Conservation (phyloP, 768 basidiomycete genomes). For the Coprinellus micaceus region DNA sequence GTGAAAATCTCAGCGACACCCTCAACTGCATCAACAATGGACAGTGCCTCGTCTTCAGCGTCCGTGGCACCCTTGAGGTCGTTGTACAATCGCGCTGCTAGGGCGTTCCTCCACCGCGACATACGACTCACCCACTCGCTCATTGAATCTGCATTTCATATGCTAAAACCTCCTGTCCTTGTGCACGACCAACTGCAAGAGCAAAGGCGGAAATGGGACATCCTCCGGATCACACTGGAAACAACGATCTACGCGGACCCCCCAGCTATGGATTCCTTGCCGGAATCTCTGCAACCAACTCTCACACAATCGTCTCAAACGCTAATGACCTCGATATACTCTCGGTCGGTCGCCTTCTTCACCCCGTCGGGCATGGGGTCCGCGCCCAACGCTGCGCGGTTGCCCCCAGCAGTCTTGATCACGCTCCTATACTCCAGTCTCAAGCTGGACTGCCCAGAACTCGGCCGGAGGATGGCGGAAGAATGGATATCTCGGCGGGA, state of each 20-base stretch:
- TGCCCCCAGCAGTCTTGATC: slow-evolving; percentile 67
- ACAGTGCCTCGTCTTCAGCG: slow-evolving; percentile 3
- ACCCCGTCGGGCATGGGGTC: slow-evolving; percentile 45
- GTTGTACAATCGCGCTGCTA: slow-evolving; percentile 72
- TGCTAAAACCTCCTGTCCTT: slow-evolving; percentile 43
- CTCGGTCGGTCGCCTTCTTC: slow-evolving; percentile 57
- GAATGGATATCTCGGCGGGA: slow-evolving; percentile 71
- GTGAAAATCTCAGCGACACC: slow-evolving; percentile 2
- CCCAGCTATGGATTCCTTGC: slow-evolving; percentile 41
- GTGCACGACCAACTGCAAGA: slow-evolving; percentile 41
- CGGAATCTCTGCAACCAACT: slow-evolving; percentile 48
- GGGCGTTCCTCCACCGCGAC: slow-evolving; percentile 76
- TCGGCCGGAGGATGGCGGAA: slow-evolving; percentile 66
- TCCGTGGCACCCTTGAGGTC: slow-evolving; percentile 56
- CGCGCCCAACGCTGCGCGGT: slow-evolving; percentile 44
- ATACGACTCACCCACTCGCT: slow-evolving; percentile 62
- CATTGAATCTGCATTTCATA: slow-evolving; percentile 62
- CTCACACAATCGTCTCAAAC: slow-evolving; percentile 57
- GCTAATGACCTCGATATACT: slow-evolving; percentile 57
- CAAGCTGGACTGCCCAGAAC: slow-evolving; percentile 57
- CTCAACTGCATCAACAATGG: background rate
- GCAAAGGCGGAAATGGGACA: slow-evolving; percentile 80
- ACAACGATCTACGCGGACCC: slow-evolving; percentile 66
- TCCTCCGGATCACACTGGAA: slow-evolving; percentile 80
- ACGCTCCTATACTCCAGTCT: slow-evolving; percentile 70